phyloP scores from a whole-genome alignment of 176 grass and related monocot genomes.

The Lolium multiflorum region DNA sequence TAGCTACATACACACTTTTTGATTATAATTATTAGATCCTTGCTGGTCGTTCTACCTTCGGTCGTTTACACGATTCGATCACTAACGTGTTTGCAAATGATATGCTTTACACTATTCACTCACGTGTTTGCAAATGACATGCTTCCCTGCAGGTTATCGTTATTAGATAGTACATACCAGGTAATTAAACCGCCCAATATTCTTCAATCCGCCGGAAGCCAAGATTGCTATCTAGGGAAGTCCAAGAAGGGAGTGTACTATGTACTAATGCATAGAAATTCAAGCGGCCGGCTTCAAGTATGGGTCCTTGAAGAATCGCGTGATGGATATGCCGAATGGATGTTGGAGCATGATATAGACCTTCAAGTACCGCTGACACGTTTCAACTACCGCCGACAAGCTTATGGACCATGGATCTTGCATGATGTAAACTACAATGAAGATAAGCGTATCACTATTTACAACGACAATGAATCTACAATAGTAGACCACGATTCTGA shows the following conservation, averaged over 20 bases:
- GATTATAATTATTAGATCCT: background rate
- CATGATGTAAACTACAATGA: background rate
- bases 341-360: background rate
- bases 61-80: background rate
- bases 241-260: background rate
- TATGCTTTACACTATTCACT: too few relatives aligned
- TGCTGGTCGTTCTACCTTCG: background rate
- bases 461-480: background rate
- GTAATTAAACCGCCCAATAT: background rate
- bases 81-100: background rate
- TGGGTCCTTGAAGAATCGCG: background rate
- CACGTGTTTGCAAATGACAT: background rate
- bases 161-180: background rate
- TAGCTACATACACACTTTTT: too few relatives aligned
- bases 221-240: background rate
- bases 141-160: background rate
- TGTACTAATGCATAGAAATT: too few relatives aligned
- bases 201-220: too few relatives aligned
- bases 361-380: background rate
- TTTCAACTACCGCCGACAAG: background rate
- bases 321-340: background rate
- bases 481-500: background rate
- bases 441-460: too few relatives aligned
- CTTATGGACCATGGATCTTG: constrained; percentile 11
- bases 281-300: background rate